These are phyloP conservation scores for Tylopilus subfusipes DNA, from an alignment of 768 basidiomycete species.

Conservation along the genomic window DNA sequence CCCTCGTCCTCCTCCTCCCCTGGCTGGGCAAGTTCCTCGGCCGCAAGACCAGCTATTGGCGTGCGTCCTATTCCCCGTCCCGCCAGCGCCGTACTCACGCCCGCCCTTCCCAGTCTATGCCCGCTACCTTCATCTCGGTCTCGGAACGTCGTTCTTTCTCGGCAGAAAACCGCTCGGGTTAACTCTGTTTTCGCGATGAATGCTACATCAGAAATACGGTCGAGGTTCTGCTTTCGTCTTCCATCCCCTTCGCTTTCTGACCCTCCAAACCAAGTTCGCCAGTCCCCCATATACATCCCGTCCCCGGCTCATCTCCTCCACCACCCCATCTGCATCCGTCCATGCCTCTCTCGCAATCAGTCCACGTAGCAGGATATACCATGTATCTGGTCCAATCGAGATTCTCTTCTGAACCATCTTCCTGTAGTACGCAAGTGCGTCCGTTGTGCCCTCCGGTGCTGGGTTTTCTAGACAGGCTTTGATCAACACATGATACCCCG, in stretches of 20 bases:
- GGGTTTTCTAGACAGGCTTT: constrained; percentile 57
- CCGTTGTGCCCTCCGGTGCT: constrained; percentile 45
- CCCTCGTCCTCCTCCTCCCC: constrained; percentile 78
- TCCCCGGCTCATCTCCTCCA: constrained; percentile 55
- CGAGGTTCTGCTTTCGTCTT: constrained; percentile 25
- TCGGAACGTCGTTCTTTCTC: constrained; percentile 62
- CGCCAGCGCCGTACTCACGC: constrained; percentile 11
- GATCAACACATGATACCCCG: constrained; percentile 77
- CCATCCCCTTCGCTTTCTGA: constrained; percentile 41
- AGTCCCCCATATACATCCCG: constrained; percentile 46
- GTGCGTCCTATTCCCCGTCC: constrained; percentile 44
- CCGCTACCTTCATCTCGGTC: constrained; percentile 65
- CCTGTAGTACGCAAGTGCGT: constrained; percentile 56
- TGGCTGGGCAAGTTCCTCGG: constrained; percentile 88
- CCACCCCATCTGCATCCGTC: constrained; percentile 56
- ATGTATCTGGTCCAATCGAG: constrained; percentile 59
- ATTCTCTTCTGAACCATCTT: constrained; percentile 55
- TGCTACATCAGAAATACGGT: constrained; percentile 25
- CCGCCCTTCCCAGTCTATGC: constrained; percentile 51
- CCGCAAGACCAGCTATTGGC: constrained; percentile 80
- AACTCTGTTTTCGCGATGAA: constrained; percentile 20
- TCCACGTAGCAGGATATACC: constrained; percentile 72
- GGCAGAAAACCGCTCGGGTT: constrained; percentile 28
- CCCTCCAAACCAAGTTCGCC: constrained; percentile 45
- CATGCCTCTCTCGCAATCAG: constrained; percentile 56